Base-by-base conservation (phyloP, 2,329 filamentous ascomycete species). In the Xylaria sp. region DNA sequence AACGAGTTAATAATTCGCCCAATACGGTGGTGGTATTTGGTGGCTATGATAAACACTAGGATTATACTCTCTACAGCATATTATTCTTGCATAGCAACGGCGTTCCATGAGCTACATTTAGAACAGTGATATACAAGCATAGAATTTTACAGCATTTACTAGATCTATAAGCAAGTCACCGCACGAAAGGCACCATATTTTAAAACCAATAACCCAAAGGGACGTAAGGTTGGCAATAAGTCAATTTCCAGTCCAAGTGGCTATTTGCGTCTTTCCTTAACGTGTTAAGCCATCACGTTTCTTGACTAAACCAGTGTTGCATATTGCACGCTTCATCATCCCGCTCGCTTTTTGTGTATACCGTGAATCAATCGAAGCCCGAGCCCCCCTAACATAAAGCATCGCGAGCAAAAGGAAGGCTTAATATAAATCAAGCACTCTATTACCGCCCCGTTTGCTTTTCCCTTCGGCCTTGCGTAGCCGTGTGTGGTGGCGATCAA, bases 391-490 rank as follows among this genome's bases (percentile, higher is more conserved):
- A n/a, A 19, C 29, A 17, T 23, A 8, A 19, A 17, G 17, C 29
- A 17, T 17, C 13, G 46, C 29, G 23, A 38, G 23, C 9, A 29
- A 23, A 52, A 54, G 11, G 10, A 54, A 35, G 21, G 11, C 17
- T 3, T 33, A 33, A 40, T 21, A 21, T 37, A 19, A 33, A 44
- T 27, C 19, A 58, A 47, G 47, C 53, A 49, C 38, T 64, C 59
- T 64, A 70, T 67, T 65, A 67, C 62, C 59, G 37, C 52, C 54
- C 41, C 47, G 44, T 23, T 55, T 47, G 21, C 46, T 58, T 60
- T 63, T 56, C 23, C 43, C 31, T 37, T 33, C 41, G 38, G 29
- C 19, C 40, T 21, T 58, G 43, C 43, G 21, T 47, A 35, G 25
- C 31, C 35, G 23, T 60, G 25, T 44, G 25, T 33, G 46, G 38